Percentiles rank a stretch among this genome's conserved stretches.
phyloP scores from a whole-genome alignment of 2,329 filamentous ascomycete species.

The Cladosporium oxysporum region DNA sequence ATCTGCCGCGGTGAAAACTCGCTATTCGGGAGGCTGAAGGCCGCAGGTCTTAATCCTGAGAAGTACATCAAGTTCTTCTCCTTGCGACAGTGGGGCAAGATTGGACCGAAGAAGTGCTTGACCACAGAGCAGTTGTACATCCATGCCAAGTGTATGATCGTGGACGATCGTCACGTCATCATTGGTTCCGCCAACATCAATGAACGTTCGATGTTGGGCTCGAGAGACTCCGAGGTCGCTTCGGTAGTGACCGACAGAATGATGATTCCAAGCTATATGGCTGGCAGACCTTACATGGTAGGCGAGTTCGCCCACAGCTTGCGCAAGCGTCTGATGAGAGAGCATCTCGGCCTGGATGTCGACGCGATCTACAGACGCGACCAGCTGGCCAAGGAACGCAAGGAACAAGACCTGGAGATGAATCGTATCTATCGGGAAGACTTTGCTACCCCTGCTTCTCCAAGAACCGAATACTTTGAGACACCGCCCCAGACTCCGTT shows the following conservation, averaged over 20 bases:
- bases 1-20: constrained; percentile 91
- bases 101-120: constrained; percentile 76
- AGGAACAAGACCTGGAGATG: constrained; percentile 64
- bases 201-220: constrained; percentile 91
- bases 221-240: constrained; percentile 87
- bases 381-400: constrained; percentile 34
- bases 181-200: constrained; percentile 99
- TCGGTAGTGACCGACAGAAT: constrained; percentile 89
- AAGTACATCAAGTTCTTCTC: constrained; percentile 97
- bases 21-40: constrained; percentile 83
- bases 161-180: constrained; percentile 88
- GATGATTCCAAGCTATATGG: constrained; percentile 91
- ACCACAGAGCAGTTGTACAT: constrained; percentile 98
- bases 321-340: constrained; percentile 90
- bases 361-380: constrained; percentile 66
- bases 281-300: constrained; percentile 81
- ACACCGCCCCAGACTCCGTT: constrained; percentile 38
- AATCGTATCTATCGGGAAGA: constrained; percentile 38
- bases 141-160: constrained; percentile 94
- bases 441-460: constrained; percentile 17
- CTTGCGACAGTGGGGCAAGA: constrained; percentile 86
- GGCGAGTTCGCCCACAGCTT: constrained; percentile 91
- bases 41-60: constrained; percentile 82
- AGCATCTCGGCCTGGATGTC: constrained; percentile 93
- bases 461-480: constrained; percentile 29